These are phyloP conservation scores for Wickerhamiella kazuoi DNA, from an alignment of 805 yeast genomes.

Conservation along the genomic window DNA sequence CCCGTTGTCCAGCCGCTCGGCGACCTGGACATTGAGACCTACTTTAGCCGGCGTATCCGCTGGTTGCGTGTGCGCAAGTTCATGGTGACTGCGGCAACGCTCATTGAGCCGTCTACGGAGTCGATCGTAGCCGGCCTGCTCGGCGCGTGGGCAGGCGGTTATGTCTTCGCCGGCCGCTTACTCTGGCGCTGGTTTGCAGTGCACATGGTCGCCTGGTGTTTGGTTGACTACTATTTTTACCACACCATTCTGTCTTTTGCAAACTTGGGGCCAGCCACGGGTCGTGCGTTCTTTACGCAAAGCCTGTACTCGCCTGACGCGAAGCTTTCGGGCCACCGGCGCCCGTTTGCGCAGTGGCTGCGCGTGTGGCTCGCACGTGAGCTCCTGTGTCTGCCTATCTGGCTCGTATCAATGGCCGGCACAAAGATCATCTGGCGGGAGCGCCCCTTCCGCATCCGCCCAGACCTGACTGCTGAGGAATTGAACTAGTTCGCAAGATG, in stretches of 20 bases:
- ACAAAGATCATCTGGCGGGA: slow-evolving; percentile 52
- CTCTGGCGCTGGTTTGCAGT: slow-evolving; percentile 20
- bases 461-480: slow-evolving; percentile 66
- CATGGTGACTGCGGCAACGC: slow-evolving; percentile 72
- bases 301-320: slow-evolving; percentile 14
- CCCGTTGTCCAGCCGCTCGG: slow-evolving; percentile 58
- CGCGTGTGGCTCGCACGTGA: slow-evolving; percentile 55
- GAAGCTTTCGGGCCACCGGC: slow-evolving; percentile 1
- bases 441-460: slow-evolving; percentile 49
- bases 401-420: slow-evolving; percentile 69
- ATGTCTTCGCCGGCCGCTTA: slow-evolving; percentile 22
- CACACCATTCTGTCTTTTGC: slow-evolving; percentile 22
- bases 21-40: slow-evolving; percentile 30
- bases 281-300: slow-evolving; percentile 15
- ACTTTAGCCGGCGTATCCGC: slow-evolving; percentile 49
- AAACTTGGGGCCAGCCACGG: slow-evolving; percentile 12
- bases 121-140: slow-evolving; percentile 45
- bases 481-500: too few species aligned
- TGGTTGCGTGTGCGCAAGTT: slow-evolving; percentile 79
- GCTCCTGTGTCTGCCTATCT: slow-evolving; percentile 58
- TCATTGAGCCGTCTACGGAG: slow-evolving; percentile 78
- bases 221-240: slow-evolving; percentile 45
- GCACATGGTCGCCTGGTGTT: slow-evolving; percentile 47
- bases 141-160: slow-evolving; percentile 34
- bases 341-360: slow-evolving; percentile 19